Percentiles rank a stretch among this genome's conserved stretches.
Evolutionary conservation across 805 yeast species (phyloP).

Genomic region (Kluyveromyces siamensis): DNA sequence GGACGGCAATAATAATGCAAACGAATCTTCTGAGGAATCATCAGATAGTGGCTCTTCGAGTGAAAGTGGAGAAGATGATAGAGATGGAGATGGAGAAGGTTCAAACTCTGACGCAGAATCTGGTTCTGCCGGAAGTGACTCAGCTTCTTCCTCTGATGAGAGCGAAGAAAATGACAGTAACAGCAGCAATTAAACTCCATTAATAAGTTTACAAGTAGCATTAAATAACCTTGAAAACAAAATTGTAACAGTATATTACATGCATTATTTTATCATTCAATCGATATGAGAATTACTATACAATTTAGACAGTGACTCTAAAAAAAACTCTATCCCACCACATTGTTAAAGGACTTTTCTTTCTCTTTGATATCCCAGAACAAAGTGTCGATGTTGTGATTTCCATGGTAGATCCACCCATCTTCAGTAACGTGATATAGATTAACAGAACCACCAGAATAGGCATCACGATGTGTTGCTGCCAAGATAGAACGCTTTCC

Average conservation of each 20-base stretch:
- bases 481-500: slow-evolving; percentile 96
- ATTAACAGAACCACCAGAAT: slow-evolving; percentile 93
- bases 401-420: slow-evolving; percentile 96
- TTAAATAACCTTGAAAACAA: background rate
- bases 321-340: slow-evolving; percentile 2
- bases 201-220: background rate
- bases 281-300: background rate
- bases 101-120: slow-evolving; percentile 20
- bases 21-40: slow-evolving; percentile 4
- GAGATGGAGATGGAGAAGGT: slow-evolving; percentile 16
- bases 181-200: slow-evolving; percentile 17
- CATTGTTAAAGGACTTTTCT: slow-evolving; percentile 81
- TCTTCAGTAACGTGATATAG: slow-evolving; percentile 84
- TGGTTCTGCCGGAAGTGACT: slow-evolving; percentile 12
- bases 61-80: slow-evolving; percentile 1
- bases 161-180: slow-evolving; percentile 32
- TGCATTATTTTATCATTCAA: background rate
- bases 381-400: slow-evolving; percentile 80
- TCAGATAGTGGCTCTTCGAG: background rate
- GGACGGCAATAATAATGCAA: slow-evolving; percentile 5
- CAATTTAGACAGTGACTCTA: background rate
- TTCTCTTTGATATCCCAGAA: slow-evolving; percentile 87
- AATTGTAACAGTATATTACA: slow-evolving; percentile 3
- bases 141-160: slow-evolving; percentile 26
- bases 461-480: slow-evolving; percentile 98